Conservation (phyloP, 2,329 filamentous ascomycete genomes). For the Dactylellina sp. region DNA sequence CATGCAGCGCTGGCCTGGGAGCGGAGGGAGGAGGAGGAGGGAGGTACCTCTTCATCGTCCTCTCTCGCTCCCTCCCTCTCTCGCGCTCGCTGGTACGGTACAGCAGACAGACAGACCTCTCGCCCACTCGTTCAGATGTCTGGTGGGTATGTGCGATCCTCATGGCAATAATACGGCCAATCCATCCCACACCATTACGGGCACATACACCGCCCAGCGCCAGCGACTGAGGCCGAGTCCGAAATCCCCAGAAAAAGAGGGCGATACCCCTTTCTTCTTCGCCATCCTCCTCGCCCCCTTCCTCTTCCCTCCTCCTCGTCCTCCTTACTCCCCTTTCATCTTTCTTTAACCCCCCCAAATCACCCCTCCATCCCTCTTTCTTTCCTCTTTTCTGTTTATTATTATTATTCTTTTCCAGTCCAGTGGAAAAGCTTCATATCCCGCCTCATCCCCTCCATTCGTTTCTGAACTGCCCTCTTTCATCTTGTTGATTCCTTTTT, state of each 20-base stretch:
- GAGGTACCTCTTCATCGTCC: too few species aligned
- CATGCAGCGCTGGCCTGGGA: conserved; percentile 19
- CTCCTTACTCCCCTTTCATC: conserved; percentile 60
- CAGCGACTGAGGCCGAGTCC: conserved; percentile 29
- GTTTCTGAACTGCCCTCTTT: conserved; percentile 56
- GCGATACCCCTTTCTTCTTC: conserved; percentile 55
- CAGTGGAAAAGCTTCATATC: conserved; percentile 58
- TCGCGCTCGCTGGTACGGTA: conserved; percentile 3
- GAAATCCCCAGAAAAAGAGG: conserved; percentile 56
- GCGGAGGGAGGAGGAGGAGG: background rate
- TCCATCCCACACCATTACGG: conserved; percentile 55
- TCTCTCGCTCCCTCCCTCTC: background rate
- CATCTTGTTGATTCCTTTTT: conserved; percentile 59
- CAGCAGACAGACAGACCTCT: too few species aligned
- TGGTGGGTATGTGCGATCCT: conserved; percentile 51
- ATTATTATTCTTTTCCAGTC: conserved; percentile 60
- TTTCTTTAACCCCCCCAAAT: conserved; percentile 61
- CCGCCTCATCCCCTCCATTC: conserved; percentile 60
- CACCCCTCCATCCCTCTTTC: conserved; percentile 61
- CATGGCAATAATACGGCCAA: conserved; percentile 21
- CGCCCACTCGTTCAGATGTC: background rate
- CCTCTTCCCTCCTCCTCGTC: conserved; percentile 60
- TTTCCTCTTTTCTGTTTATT: conserved; percentile 61
- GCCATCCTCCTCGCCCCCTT: conserved; percentile 61
- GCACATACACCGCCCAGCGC: conserved; percentile 42